Base-by-base conservation (phyloP, 1,139 yeast species). In the Hyphopichia buzzinii region DNA sequence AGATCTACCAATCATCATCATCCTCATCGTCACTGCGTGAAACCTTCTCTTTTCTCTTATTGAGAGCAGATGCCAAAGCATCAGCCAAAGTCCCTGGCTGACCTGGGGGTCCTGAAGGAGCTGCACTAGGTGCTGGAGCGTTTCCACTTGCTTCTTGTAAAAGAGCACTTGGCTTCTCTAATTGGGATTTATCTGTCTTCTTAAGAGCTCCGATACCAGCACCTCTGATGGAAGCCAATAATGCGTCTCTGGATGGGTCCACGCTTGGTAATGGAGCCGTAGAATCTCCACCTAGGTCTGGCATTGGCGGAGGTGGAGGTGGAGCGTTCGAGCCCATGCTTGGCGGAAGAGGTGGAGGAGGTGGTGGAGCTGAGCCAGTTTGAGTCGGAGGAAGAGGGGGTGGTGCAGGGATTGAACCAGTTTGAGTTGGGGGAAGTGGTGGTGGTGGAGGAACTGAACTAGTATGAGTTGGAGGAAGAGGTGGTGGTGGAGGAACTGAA, bases 21-120 rank as follows among this genome's bases (percentile, higher is more conserved):
- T 81, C 86, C 47, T 90, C 97, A 46, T 85, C 95, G 49, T 88
- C 96, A 50, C 90, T 84, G 26, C 75, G 80, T 1, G 89, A 78
- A 8, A 90, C 95, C 55, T 87, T 88, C 24, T 76, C 79, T 64
- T 90, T 90, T 51, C 97, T 75, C 43, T 80, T 77, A 49, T 73
- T 84, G 47, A 90, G 71, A 1, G 97, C 97, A 19, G 84, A 86
- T 3, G 95, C 90, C 37, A 90, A 67, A 0, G 96, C 96, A 58
- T 86, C 95, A 0, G 96, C 96, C 36, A 89, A 65, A 31, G 77
- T 73, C 2, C 76, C 81, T 3, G 81, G 81, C 38, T 64, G 74
- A 2, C 77, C 77, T 1, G 66, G 60, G 3, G 64, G 61, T 10
- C 67, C 66, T 2, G 70, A 67, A 4, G 74, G 72, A 2, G 66